Conservation (phyloP, 2,329 filamentous ascomycete species). For the Arthroderma sp. region DNA sequence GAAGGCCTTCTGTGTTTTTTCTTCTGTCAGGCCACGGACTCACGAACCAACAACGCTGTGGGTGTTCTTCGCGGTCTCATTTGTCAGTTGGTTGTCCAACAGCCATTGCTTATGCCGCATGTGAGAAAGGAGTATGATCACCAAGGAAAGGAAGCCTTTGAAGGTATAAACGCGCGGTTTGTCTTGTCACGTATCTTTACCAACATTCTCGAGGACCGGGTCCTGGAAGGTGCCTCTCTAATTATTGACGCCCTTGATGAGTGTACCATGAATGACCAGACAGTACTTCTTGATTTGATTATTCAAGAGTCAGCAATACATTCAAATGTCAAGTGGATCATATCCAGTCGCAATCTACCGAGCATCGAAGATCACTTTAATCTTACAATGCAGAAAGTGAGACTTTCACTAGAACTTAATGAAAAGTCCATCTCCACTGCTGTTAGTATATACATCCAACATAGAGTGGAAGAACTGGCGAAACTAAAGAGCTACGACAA, state of each 20-base stretch:
- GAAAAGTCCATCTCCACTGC: neutral
- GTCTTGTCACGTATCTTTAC: slow-evolving; percentile 27
- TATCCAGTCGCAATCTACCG: slow-evolving; percentile 32
- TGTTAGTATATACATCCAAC: neutral
- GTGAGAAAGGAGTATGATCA: slow-evolving; percentile 23
- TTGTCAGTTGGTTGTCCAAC: slow-evolving; percentile 24
- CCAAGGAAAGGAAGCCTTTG: slow-evolving; percentile 25
- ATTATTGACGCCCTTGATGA: slow-evolving; percentile 39
- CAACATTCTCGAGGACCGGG: slow-evolving; percentile 26
- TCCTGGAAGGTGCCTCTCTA: slow-evolving; percentile 18
- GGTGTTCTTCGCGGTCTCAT: slow-evolving; percentile 34
- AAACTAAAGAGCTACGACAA: neutral
- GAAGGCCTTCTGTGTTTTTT: slow-evolving; percentile 9
- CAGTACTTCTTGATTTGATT: slow-evolving; percentile 26
- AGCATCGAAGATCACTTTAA: slow-evolving; percentile 24
- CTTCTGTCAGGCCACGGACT: slow-evolving; percentile 33
- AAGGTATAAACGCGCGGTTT: slow-evolving; percentile 26
- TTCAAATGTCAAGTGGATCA: slow-evolving; percentile 28
- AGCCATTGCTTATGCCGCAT: slow-evolving; percentile 22
- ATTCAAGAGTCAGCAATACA: slow-evolving; percentile 10
- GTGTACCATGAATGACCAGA: slow-evolving; percentile 17
- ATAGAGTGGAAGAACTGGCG: neutral
- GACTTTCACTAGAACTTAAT: neutral
- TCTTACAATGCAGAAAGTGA: neutral
- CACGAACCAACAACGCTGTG: slow-evolving; percentile 24